Evolutionary conservation across 129 eudicot species (phyloP).

Genomic region (Pseudognaphalium luteoalbum): DNA sequence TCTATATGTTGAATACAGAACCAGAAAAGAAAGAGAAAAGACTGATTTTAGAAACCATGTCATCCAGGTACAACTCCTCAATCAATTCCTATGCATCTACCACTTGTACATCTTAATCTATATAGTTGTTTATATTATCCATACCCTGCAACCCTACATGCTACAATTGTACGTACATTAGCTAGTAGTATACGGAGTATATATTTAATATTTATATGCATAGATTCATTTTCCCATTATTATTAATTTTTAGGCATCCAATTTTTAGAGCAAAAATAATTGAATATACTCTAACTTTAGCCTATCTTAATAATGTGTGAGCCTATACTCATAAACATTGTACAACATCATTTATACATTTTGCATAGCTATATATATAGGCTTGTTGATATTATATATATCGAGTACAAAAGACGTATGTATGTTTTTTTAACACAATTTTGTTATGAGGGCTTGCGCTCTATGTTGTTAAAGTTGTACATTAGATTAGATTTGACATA

Average conservation of each 20-base stretch:
- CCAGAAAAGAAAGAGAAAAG: constrained; percentile 93
- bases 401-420: no score
- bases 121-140: not conserved
- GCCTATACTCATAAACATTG: no score
- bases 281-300: no score
- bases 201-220: not conserved
- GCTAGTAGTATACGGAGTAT: no score
- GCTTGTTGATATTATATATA: no score
- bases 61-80: constrained; percentile 74
- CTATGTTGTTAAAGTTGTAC: not conserved
- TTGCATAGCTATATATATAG: not conserved
- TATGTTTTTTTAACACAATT: not conserved
- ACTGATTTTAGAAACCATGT: constrained; percentile 96
- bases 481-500: not conserved
- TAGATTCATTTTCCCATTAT: not conserved
- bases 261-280: not conserved
- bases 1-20: constrained; percentile 92
- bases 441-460: not conserved
- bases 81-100: constrained; percentile 16
- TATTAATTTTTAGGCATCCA: not conserved
- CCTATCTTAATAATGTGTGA: no score
- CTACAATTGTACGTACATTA: not conserved
- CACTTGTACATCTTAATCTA: not conserved
- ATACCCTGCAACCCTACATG: not conserved
- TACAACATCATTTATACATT: not conserved